Base-by-base conservation (phyloP, 768 basidiomycete species). In the Collybia nuda region DNA sequence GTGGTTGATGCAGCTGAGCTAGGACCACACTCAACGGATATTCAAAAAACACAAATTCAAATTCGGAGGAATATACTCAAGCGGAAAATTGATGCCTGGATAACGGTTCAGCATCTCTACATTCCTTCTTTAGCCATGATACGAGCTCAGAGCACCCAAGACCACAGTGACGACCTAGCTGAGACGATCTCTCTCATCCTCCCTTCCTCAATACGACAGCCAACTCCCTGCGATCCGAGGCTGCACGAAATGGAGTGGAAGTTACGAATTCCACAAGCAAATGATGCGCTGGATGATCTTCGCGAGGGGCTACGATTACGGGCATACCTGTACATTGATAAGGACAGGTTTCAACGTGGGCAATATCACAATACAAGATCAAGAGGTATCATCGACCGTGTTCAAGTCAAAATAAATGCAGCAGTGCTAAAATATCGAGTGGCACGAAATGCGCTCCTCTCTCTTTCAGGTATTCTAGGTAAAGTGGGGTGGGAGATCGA, bases 21-120 rank as follows among this genome's bases (percentile, higher is more conserved):
- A 24, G 40, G 40, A 21, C n/a, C 21, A 22, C 47, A 48, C 37
- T 48, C 47, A 2, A 48, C 21, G 1, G 47, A 48, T 17, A 39
- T 22, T 12, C 47, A 48, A 21, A 39, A 39, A n/a, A 28, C 47
- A 2, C 37, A 39, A 23, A 28, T 48, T 2, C 47, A 40, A 18
- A 28, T 39, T 14, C 37, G 24, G n/a, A 15, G 36, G 24, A 48
- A 48, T 17, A n/a, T 28, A 6, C 38, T 48, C 21, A 23, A 39
- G 23, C 21, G 38, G 36, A 48, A 48, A 14, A 48, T 48, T 22
- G 15, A 14, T 1, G 19, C 47, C 12, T 48, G 47, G 47, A 48
- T 48, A n/a, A 14, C 24, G 15, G n/a, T 48, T 2, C 37, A 48
- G n/a, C 36, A 48, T 3, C 17, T 48, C 1, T 48, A 48, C 23